Conservation (phyloP, 106 monocot genomes). For the Dendrobium huoshanense region DNA sequence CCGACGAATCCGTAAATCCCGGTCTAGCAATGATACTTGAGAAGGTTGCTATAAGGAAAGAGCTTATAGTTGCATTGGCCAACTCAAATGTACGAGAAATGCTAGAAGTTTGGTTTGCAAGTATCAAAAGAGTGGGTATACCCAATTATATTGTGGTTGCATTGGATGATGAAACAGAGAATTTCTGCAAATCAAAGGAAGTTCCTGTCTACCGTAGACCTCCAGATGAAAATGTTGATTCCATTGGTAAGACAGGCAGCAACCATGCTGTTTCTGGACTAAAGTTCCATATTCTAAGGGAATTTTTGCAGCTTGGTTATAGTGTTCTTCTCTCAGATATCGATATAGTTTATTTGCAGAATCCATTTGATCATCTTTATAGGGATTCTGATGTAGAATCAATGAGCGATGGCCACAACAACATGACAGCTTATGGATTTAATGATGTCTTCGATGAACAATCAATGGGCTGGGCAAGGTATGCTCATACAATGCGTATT, state of each 20-base stretch:
- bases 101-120: conserved; percentile 70
- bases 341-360: conserved; percentile 84
- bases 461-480: conserved; percentile 90
- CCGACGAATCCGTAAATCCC: conserved; percentile 91
- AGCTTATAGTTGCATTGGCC: conserved; percentile 74
- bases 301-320: conserved; percentile 95
- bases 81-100: conserved; percentile 81
- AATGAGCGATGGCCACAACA: conserved; percentile 92
- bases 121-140: conserved; percentile 74
- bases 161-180: conserved; percentile 70
- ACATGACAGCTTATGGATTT: conserved; percentile 83
- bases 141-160: conserved; percentile 81
- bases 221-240: conserved; percentile 64
- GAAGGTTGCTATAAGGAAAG: conserved; percentile 52
- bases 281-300: conserved; percentile 80
- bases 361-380: conserved; percentile 85
- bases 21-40: conserved; percentile 62
- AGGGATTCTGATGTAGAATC: conserved; percentile 93
- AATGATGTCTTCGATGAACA: conserved; percentile 91
- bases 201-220: conserved; percentile 76
- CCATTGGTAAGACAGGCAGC: conserved; percentile 53
- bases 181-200: conserved; percentile 57
- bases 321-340: conserved; percentile 90
- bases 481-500: conserved; percentile 89
- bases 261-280: conserved; percentile 94